These are phyloP conservation scores for Mycosphaerella sp. DNA, from an alignment of 2,329 filamentous ascomycete genomes.

Conservation along the genomic window DNA sequence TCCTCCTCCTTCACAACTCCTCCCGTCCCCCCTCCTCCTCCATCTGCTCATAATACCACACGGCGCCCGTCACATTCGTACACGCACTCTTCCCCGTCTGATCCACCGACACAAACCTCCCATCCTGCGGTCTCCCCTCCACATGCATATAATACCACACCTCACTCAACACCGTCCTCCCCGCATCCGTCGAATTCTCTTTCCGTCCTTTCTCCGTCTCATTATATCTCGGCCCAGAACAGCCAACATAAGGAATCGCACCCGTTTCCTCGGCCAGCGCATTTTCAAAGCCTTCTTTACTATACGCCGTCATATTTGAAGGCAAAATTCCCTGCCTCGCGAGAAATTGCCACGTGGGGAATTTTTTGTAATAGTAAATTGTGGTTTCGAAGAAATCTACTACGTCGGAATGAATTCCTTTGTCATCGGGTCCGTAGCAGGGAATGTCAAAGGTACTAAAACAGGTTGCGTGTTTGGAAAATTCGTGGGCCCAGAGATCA, in stretches of 20 bases:
- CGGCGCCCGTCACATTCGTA: conserved; percentile 47
- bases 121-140: conserved; percentile 51
- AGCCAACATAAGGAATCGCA: conserved; percentile 55
- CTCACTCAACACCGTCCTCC: conserved; percentile 53
- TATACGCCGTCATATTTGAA: conserved; percentile 53
- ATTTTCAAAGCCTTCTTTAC: conserved; percentile 47
- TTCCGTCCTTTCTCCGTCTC: conserved; percentile 44
- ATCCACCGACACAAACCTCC: conserved; percentile 43
- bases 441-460: conserved; percentile 58
- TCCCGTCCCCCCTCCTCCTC: not conserved
- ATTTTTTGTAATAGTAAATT: conserved; percentile 50
- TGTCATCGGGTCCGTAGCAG: conserved; percentile 49
- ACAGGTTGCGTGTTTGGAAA: conserved; percentile 45
- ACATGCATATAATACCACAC: conserved; percentile 63
- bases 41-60: conserved; percentile 51
- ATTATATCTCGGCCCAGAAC: conserved; percentile 55
- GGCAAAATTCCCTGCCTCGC: conserved; percentile 49
- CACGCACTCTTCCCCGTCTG: conserved; percentile 50
- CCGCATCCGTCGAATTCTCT: conserved; percentile 45
- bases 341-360: conserved; percentile 59
- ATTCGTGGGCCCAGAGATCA: conserved; percentile 51
- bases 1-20: not conserved
- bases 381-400: conserved; percentile 58
- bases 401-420: conserved; percentile 40
- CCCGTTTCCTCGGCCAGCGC: conserved; percentile 49